Base-by-base conservation (phyloP, 2,329 filamentous ascomycete species). In the Plectosphaerella plurivora region DNA sequence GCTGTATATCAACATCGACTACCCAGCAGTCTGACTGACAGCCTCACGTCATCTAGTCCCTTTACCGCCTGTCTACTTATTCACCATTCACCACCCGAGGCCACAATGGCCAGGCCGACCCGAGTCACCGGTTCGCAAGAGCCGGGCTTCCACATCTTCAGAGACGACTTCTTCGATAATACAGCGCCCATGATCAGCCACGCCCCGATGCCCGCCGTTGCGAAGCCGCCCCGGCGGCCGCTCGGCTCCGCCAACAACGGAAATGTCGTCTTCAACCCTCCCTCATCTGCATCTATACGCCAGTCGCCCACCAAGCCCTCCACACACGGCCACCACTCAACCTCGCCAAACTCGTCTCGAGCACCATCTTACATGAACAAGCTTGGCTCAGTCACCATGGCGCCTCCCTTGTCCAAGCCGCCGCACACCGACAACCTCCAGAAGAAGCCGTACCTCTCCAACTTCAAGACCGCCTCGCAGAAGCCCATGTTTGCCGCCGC, bases 241-340 rank as follows among this genome's bases (percentile, higher is more conserved):
- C 68, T 81, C 11, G 70, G 73, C 59, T 73, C 63, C 57, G 70
- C 78, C 60, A 80, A 78, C 60, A 80, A 78, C 70, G 74, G 77
- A 56, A 88, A 88, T 68, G 78, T 86, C 60, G 72, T 86, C 52
- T 78, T 93, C 61, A 84, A 87, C 60, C 86, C 88, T 22, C 76
- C 81, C 57, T 68, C 75, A 59, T 67, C 76, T 54, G 68, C 76
- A 54, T 67, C 74, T 61, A 72, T 78, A 63, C 78, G 75, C 63
- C 78, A 78, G 53, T 95, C 89, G 51, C 90, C 89, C 11, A 81
- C 79, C 62, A 95, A 94, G 72, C 70, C 78, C 35, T 68, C 71
- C 41, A 18, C 28, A 33, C 3, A 33, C 11, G 11, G 11, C 28
- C 8, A 12, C 28, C 8, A 33, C 4, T 12, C 28, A 33, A 33